Conservation (phyloP, 1,139 yeast species). For the Casaregolazyma suthepensis region DNA sequence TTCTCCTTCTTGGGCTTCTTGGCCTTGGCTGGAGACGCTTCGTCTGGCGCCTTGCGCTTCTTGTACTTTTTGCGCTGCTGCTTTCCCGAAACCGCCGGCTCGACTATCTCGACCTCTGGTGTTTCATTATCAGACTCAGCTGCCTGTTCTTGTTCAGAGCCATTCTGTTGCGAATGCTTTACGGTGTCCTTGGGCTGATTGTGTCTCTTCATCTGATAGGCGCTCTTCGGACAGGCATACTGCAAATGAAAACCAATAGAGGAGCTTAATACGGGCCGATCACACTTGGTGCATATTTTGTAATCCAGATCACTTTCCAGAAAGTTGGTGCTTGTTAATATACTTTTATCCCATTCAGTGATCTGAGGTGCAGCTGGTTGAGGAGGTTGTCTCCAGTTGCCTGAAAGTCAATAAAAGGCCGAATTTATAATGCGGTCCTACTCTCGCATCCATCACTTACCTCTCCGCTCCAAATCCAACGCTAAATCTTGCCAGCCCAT, state of each 20-base stretch:
- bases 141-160: conserved; percentile 3
- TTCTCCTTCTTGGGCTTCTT: conserved; percentile 19
- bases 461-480: conserved; percentile 9
- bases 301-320: conserved; percentile 27
- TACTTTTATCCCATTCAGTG: conserved; percentile 24
- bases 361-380: conserved; percentile 16
- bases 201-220: conserved; percentile 4
- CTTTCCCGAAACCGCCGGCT: conserved; percentile 6
- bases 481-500: conserved; percentile 14
- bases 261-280: conserved; percentile 27
- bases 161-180: neutral
- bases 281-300: conserved; percentile 29
- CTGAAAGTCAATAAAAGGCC: neutral
- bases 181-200: neutral
- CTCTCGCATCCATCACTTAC: neutral
- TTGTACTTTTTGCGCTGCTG: conserved; percentile 11
- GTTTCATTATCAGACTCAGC: conserved; percentile 9
- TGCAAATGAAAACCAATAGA: conserved; percentile 23
- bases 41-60: conserved; percentile 5
- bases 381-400: conserved; percentile 1
- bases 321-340: conserved; percentile 26
- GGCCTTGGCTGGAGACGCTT: conserved; percentile 30
- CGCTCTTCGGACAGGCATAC: conserved; percentile 5
- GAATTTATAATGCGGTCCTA: neutral
- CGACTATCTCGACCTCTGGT: conserved; percentile 2